Evolutionary conservation across 495 filamentous ascomycete genomes (phyloP).

Genomic region (Tetracladium setigerum): DNA sequence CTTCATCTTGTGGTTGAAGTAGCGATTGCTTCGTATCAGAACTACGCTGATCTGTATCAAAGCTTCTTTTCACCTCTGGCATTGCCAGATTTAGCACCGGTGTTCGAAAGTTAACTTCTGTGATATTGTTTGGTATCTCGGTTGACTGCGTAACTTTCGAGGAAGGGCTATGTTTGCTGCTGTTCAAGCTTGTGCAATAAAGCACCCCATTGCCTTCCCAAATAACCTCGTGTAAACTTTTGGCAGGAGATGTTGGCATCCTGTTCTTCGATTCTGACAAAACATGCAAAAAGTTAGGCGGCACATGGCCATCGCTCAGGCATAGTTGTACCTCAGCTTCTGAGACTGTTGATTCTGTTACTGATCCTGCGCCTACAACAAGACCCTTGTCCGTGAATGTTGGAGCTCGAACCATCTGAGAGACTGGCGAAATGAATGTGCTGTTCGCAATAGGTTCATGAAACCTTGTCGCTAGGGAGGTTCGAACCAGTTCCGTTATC

Average conservation of each 20-base stretch:
- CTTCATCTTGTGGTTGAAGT: slow-evolving; percentile 2
- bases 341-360: not conserved
- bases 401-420: not conserved
- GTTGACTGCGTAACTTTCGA: not conserved
- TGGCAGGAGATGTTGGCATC: too few relatives aligned
- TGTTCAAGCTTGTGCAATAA: not conserved
- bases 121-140: not conserved
- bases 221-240: slow-evolving; percentile 16
- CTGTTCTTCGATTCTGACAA: slow-evolving; percentile 4
- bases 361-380: not conserved
- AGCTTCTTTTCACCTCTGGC: not conserved
- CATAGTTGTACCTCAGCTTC: not conserved
- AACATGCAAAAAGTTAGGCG: slow-evolving; percentile 3
- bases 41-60: not conserved
- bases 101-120: not conserved
- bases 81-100: too few relatives aligned
- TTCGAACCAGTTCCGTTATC: slow-evolving; percentile 14
- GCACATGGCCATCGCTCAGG: too few relatives aligned
- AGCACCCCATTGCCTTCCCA: slow-evolving; percentile 5
- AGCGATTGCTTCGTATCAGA: not conserved
- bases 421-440: not conserved
- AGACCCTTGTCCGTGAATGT: not conserved
- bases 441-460: not conserved
- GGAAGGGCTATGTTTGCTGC: not conserved
- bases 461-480: not conserved